Evolutionary conservation across 1,139 yeast species (phyloP), one percentile per base, ranked within the genome.

Genomic region (Hyphopichia fennica): DNA sequence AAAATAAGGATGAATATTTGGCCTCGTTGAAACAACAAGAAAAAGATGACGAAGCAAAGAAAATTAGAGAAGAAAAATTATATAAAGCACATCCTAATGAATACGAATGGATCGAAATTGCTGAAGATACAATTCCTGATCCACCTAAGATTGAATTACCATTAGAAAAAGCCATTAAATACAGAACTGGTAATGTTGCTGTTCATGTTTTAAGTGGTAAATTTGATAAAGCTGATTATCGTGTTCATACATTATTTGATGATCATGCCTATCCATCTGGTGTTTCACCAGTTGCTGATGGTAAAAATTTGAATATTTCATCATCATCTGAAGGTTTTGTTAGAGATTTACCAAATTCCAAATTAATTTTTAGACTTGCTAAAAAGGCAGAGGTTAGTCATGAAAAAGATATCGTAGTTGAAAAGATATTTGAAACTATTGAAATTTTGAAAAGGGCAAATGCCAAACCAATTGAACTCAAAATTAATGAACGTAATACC

Each of bases 291-390:
- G 60, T 57, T 43, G 52, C 74, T 7, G 72, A 67, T 31, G 75
- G 77, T 28, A 66, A 66, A 45, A 53, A 44, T 31, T 54, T 79
- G 36, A 67, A 65, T 38, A 60, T 69, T 8, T 49, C 62, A 10
- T 77, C 79, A n/a, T 58, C 62, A 25, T 84, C 82, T 19, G 80
- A 75, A 47, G 77, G 77, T 0, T 85, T 85, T 51, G 70, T 86
- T 42, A 78, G 95, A 60, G 93, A 86, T 60, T 72, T 86, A 52
- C 77, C 79, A 36, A 73, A 84, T 57, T 82, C 90, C 35, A 69
- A 65, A 41, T 51, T 79, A 35, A 63, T 80, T 35, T 65, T 86
- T 49, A 75, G 91, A 60, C 57, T 82, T 19, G 64, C 86, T 2
- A 78, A 72, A 43, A 75, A 65, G 43, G 72, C 71, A 28, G 74